Base-by-base conservation (phyloP, 2,329 filamentous ascomycete species). In the Botrytis squamosa region DNA sequence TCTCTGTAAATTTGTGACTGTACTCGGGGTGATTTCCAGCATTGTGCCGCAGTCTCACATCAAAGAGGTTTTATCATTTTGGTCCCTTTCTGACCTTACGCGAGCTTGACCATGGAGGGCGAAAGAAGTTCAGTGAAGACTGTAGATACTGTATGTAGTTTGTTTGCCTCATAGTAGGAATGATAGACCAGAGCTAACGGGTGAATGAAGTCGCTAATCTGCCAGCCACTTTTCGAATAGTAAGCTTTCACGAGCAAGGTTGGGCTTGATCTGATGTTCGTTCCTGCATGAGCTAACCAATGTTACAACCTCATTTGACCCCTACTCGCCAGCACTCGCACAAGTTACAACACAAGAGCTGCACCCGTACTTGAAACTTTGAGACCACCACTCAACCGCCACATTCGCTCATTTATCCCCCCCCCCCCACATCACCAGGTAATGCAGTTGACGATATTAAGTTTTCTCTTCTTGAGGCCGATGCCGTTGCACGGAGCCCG, bases 221-320 rank as follows among this genome's bases (percentile, higher is more conserved):
- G 20, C 33, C 44, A 38, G 64, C 33, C 44, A 52, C 22, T n/a
- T 67, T 12, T 67, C 29, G 36, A 52, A n/a, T 18, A 16, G 33
- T 18, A 57, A 57, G 52, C 33, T 49, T 38, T 66, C 33, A n/a
- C 44, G 29, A 66, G 44, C 33, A 33, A 33, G 33, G 33, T 49
- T 49, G 33, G 44, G 44, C 64, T 49, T 66, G 44, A 38, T 3
- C 25, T 63, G 12, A 46, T 52, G 12, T n/a, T 38, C 22, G 64
- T 52, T 67, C 44, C 64, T 67, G 44, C 64, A 52, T 52, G 36
- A 52, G 64, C 38, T 38, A 46, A 38, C 40, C 62, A n/a, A n/a
- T 52, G 38, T 52, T 9, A 52, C 44, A 66, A 38, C 22, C 64
- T 66, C 64, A 66, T 52, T 67, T 38, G 64, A 33, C 29, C 42